Percentiles rank a stretch among this genome's conserved stretches.
phyloP scores from a whole-genome alignment of 164 flowering plant species.

The Sedum album region DNA sequence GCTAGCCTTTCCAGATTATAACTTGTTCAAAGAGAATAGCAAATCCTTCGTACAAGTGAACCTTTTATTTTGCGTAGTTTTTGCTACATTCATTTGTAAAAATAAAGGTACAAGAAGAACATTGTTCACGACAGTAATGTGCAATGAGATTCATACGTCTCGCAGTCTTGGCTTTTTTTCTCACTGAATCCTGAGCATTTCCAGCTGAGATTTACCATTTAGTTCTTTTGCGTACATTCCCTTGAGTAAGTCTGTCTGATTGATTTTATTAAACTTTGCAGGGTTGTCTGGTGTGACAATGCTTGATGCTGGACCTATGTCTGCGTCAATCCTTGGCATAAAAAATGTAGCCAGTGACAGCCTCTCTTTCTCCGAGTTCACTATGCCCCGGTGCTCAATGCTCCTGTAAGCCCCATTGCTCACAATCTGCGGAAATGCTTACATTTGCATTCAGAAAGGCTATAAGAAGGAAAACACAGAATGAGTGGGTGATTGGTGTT shows the following conservation, averaged over 20 bases:
- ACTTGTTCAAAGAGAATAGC: no score
- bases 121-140: no score
- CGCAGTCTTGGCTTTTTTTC: not conserved
- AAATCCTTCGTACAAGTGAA: no score
- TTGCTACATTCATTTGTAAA: no score
- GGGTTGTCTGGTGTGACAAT: conserved; percentile 20
- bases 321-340: conserved; percentile 23
- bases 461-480: no score
- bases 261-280: conserved; percentile 16
- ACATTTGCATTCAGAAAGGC: not conserved
- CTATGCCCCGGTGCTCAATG: conserved; percentile 29
- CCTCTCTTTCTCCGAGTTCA: conserved; percentile 28
- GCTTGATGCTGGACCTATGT: conserved; percentile 19
- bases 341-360: conserved; percentile 29
- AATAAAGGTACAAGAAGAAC: no score
- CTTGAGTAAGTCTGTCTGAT: conserved; percentile 19
- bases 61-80: no score
- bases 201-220: conserved; percentile 23
- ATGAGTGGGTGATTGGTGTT: not conserved
- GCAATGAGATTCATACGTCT: no score
- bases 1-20: no score
- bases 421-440: conserved; percentile 24
- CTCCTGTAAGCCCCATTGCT: conserved; percentile 34
- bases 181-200: conserved; percentile 6
- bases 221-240: conserved; percentile 16